Base-by-base conservation (phyloP, 139 green algal genomes). In the Dunaliella primolecta region DNA sequence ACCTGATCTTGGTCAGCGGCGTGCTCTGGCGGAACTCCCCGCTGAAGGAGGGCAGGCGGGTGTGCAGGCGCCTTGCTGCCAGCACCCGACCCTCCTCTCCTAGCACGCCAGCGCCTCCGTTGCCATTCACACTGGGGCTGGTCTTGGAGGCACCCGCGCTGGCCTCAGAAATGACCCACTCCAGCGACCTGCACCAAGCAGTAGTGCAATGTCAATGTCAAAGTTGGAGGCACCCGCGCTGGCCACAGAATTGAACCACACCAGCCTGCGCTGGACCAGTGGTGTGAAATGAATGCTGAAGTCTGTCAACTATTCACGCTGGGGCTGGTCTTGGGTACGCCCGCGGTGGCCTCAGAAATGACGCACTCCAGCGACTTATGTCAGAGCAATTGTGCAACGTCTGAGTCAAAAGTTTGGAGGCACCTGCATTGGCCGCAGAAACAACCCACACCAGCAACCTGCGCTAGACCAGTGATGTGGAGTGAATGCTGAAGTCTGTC, bases 1-100 rank as follows among this genome's bases (percentile, higher is more conserved):
- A 94, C 92, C 97, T 90, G 89, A 99, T 99, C 85, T 97, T 92
- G 0, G 97, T 99, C 64, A 99, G 92, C 0, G 97, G 97, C 75
- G 93, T 92, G 35, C 85, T 92, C 75, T 91, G 83, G 1, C 93
- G 96, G 91, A 98, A 99, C 29, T 96, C 91, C 35, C 91, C 96
- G 31, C 91, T 93, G 90, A 99, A 98, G 81, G 93, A 95, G 0
- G 97, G 97, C 87, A 99, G 93, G 83, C 91, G 89, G n/a, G 88
- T 84, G 72, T 95, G 90, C 82, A 97, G 89, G 80, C 93, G 92
- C 36, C 94, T 91, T 0, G 93, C 94, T 29, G 95, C 83, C 77
- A 95, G 80, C 7, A 90, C 78, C 35, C 84, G 75, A 3, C 24
- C 35, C 72, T 81, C 81, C 77, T 71, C 27, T 27, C 33, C 80